phyloP scores from a whole-genome alignment of 2,329 filamentous ascomycete species.

The Pleurostoma richardsiae region DNA sequence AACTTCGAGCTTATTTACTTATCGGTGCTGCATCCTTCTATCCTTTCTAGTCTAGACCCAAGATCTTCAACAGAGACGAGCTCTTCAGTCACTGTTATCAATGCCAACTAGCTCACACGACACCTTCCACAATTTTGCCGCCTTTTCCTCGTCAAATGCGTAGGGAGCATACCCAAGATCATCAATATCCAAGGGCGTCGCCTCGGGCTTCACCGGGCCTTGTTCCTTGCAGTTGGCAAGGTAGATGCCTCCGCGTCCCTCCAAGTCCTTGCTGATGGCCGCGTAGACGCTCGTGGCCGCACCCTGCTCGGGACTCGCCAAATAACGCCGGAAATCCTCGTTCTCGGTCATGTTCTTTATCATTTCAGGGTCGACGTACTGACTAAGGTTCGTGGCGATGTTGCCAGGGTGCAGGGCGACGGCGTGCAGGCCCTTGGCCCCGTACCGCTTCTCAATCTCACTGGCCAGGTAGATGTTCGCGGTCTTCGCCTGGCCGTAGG shows the following conservation, averaged over 20 bases:
- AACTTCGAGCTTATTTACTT: too few relatives aligned
- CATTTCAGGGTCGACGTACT: neutral
- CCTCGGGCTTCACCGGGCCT: neutral
- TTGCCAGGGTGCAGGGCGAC: constrained; percentile 36
- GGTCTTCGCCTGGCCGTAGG: constrained; percentile 21
- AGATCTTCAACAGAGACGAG: neutral
- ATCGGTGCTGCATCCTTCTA: too few relatives aligned
- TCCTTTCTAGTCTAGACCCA: neutral
- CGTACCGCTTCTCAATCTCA: constrained; percentile 40
- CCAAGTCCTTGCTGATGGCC: constrained; percentile 23
- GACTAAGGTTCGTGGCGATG: constrained; percentile 7
- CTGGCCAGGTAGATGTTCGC: constrained; percentile 37
- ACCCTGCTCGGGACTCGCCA: constrained; percentile 28
- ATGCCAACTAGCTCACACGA: neutral
- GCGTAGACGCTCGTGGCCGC: constrained; percentile 31
- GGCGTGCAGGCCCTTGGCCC: constrained; percentile 29
- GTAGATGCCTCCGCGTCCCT: constrained; percentile 25
- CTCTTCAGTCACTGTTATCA: neutral
- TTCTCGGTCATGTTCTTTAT: constrained; percentile 6
- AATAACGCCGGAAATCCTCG: constrained; percentile 7
- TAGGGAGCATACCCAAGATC: constrained; percentile 1
- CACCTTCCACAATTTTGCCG: neutral
- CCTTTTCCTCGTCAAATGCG: constrained; percentile 1
- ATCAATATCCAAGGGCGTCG: neutral
- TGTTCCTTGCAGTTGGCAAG: constrained; percentile 11